These are phyloP conservation scores for Clarireedia sp. DNA, from an alignment of 2,329 filamentous ascomycete genomes.

Conservation along the genomic window DNA sequence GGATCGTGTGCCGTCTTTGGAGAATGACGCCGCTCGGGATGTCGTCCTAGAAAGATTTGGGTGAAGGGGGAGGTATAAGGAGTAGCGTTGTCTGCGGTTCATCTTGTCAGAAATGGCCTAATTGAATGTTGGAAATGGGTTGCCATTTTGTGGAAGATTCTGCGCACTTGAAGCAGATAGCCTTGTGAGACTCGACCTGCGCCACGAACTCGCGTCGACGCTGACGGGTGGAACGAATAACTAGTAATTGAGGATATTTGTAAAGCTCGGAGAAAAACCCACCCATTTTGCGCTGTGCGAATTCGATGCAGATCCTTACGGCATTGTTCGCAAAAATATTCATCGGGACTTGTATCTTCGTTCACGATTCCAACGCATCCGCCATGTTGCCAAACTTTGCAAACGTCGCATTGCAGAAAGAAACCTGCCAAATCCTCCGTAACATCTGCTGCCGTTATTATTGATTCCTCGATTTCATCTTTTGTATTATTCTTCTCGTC, in stretches of 20 bases:
- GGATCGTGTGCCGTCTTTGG: slow-evolving; percentile 52
- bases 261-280: slow-evolving; percentile 33
- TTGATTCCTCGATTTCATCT: slow-evolving; percentile 48
- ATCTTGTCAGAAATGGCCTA: slow-evolving; percentile 33
- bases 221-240: slow-evolving; percentile 19
- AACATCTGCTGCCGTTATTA: slow-evolving; percentile 46
- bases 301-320: slow-evolving; percentile 86
- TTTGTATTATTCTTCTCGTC: slow-evolving; percentile 46
- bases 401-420: slow-evolving; percentile 96
- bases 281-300: slow-evolving; percentile 76
- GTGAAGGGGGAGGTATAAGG: slow-evolving; percentile 55
- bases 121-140: slow-evolving; percentile 8
- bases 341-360: slow-evolving; percentile 84
- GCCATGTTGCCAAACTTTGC: slow-evolving; percentile 98
- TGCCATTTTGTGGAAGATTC: slow-evolving; percentile 8
- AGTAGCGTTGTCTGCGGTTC: slow-evolving; percentile 52
- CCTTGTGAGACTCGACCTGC: slow-evolving; percentile 29
- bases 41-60: slow-evolving; percentile 44
- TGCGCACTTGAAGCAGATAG: slow-evolving; percentile 21
- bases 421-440: slow-evolving; percentile 81
- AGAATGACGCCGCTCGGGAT: slow-evolving; percentile 56
- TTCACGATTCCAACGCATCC: slow-evolving; percentile 96
- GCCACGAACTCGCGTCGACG: slow-evolving; percentile 27
- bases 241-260: slow-evolving; percentile 11
- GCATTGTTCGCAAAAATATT: slow-evolving; percentile 97